Base-by-base conservation (phyloP, 1,284 basidiomycete genomes). In the Trichosporon sp. region DNA sequence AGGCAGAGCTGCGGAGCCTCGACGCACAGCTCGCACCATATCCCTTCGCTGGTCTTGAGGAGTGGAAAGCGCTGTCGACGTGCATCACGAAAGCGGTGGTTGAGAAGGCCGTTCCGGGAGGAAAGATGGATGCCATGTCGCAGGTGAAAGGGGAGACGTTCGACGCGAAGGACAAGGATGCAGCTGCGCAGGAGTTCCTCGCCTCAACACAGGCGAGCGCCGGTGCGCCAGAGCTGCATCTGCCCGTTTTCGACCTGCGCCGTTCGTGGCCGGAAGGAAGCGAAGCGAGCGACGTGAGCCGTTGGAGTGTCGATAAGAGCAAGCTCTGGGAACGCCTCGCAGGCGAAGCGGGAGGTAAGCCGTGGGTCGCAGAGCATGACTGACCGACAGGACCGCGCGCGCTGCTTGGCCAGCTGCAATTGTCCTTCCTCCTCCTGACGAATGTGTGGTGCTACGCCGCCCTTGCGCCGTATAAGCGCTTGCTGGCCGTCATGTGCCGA, bases 261-360 rank as follows among this genome's bases (percentile, higher is more conserved):
- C 65, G 78, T 34, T 81, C 78, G 19, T 82, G 81, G 82, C 71
- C 69, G 21, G 63, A 66, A 1, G 81, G 81, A 1, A 81, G 79
- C 1, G 70, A 76, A 0, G 82, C 81, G 0, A 78, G 79, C 36
- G 80, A 81, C 44, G 68, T 82, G 2, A 81, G 76, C 5, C 52
- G 69, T 36, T 81, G 74, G 67, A 76, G 79, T 16, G 75, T 67
- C 58, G 82, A 83, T 70, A 82, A 82, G 73, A 81, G 78, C 62
- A 80, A 77, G 78, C 63, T 79, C 32, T 66, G 81, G 57, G 71
- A 68, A 2, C 21, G 74, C 29, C 73, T 80, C 0, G 68, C 80
- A 0, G 56, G 58, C 3, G 58, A 77, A n/a, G 70, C 62, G 1
- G 72, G 72, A 13, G 74, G 81, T 81, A 61, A 65, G 81, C 73